Evolutionary conservation across 805 yeast genomes (phyloP), one percentile per base, ranked within the genome.

Genomic region (Starmera dryadoides): DNA sequence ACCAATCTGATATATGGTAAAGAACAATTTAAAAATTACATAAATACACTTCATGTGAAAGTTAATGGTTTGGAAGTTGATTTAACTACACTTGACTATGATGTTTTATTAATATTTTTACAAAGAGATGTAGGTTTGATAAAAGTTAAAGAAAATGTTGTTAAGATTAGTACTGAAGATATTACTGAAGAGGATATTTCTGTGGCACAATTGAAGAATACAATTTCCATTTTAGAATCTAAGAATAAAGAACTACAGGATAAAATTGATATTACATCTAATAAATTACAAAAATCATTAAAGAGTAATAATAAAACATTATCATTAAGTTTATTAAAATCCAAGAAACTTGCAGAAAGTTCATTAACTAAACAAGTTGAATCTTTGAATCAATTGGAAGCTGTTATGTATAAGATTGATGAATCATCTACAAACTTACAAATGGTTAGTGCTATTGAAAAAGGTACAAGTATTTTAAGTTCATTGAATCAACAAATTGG

Each of bases 401-500:
- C 58, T 6, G 57, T 71, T 2, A 48, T 66, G 37, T 53, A 48
- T 39, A 65, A 68, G 41, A 62, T 73, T 35, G 73, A 73, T 47
- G 57, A 60, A 36, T 68, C 76, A 4, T 48, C 63, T 10, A 66
- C 66, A 10, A 71, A 71, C 45, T 53, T 56, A 25, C 57, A 62
- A 17, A 46, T 72, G 6, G 37, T 67, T 7, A 54, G 52, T 15
- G 67, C 71, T 3, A 43, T 73, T 17, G 52, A 57, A 38, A 54
- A 59, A 15, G 64, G 73, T 18, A 53, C 62, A 4, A 48, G 49
- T 8, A 52, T 67, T 16, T 55, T 73, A 26, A 52, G 53, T 35
- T 43, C 52, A 20, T 56, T 74, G 34, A 71, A 72, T 41, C 38
- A 54, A 8, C 63, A 62, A 36, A 45, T 64, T 26, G 76, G 73